Conservation (phyloP, 495 filamentous ascomycete genomes). For the Cercophora samala region DNA sequence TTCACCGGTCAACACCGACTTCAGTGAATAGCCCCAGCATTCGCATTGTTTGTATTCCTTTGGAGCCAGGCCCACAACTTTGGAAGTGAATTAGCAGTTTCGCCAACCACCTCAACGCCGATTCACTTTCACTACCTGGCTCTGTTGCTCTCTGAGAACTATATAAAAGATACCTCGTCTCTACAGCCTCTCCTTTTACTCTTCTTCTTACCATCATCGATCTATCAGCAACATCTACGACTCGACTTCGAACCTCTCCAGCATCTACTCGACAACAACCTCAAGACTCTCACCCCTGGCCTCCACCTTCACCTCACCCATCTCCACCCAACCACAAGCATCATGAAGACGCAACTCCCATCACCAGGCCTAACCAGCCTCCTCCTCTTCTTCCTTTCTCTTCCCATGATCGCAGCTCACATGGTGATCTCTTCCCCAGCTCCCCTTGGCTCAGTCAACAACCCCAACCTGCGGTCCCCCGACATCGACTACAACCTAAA, state of each 20-base stretch:
- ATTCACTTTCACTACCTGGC: background rate
- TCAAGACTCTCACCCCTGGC: background rate
- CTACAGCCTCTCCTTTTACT: background rate
- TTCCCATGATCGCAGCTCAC: constrained; percentile 35
- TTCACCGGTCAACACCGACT: background rate
- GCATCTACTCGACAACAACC: background rate
- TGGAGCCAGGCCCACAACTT: background rate
- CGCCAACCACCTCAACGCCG: background rate
- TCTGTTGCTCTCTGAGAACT: background rate
- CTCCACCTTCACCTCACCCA: background rate
- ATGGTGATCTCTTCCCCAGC: constrained; percentile 54
- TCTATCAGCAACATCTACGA: background rate
- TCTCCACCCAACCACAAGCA: background rate
- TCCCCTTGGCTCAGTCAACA: constrained; percentile 47
- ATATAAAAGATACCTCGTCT: background rate
- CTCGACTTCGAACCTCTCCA: background rate
- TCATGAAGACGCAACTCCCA: background rate
- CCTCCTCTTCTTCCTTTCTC: background rate
- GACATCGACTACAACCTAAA: constrained; percentile 46
- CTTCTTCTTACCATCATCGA: background rate
- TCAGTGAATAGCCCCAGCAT: background rate
- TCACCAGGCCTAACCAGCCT: background rate
- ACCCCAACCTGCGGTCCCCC: constrained; percentile 38
- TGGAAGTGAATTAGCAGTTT: background rate
- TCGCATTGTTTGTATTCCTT: background rate